A percentile compares a stretch with the other conserved stretches of the same genome.
Conservation (phyloP, 1,284 basidiomycete species). For the Golubevia pallescens region DNA sequence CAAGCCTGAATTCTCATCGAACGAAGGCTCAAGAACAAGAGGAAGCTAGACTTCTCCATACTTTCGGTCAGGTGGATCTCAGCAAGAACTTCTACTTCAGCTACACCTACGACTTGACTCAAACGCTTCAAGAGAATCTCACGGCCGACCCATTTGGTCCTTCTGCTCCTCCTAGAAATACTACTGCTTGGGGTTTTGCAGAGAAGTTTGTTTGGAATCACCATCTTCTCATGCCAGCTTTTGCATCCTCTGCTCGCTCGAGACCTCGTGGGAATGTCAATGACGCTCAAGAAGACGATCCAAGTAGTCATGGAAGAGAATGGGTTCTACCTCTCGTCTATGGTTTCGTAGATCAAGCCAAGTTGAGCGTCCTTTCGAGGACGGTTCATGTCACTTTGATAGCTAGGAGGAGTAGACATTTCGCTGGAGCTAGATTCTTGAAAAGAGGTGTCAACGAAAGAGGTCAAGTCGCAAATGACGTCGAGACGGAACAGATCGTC, state of each 20-base stretch:
- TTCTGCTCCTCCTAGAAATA: constrained; percentile 5
- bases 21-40: constrained; percentile 54
- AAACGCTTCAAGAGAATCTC: constrained; percentile 92
- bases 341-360: constrained; percentile 97
- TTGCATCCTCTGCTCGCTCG: constrained; percentile 46
- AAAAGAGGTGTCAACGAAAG: constrained; percentile 89
- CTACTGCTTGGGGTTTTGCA: constrained; percentile 72
- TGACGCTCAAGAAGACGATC: constrained; percentile 9
- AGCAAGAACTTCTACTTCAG: constrained; percentile 99
- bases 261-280: constrained; percentile 11
- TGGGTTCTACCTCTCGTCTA: constrained; percentile 95
- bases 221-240: constrained; percentile 77
- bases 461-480: constrained; percentile 97
- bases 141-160: constrained; percentile 68
- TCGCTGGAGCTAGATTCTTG: constrained; percentile 92
- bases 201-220: constrained; percentile 97
- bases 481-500: constrained; percentile 98
- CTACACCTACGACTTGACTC: constrained; percentile 97
- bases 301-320: constrained; percentile 66
- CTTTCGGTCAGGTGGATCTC: constrained; percentile 98
- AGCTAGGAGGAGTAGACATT: constrained; percentile 90
- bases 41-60: constrained; percentile 72
- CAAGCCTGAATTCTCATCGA: constrained; percentile 30
- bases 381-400: constrained; percentile 93
- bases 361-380: constrained; percentile 86